A percentile compares a stretch with the other conserved stretches of the same genome.
These are phyloP conservation scores for Ocimum tenuiflorum DNA, from an alignment of 257 asterid genomes.

Conservation along the genomic window DNA sequence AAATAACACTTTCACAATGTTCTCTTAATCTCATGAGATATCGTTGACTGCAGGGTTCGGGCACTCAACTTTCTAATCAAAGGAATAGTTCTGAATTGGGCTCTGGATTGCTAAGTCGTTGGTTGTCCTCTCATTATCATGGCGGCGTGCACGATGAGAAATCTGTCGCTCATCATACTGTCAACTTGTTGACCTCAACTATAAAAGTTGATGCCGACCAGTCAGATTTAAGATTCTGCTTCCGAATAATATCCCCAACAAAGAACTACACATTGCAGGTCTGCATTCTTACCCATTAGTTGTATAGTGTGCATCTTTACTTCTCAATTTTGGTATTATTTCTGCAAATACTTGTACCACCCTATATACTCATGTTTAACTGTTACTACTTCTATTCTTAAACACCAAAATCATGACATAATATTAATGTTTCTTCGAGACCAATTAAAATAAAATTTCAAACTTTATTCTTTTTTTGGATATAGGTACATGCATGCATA, in stretches of 20 bases:
- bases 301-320: background rate
- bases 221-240: constrained; percentile 96
- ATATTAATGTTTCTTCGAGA: too few relatives aligned
- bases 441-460: too few relatives aligned
- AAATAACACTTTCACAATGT: background rate
- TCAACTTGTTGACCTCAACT: constrained; percentile 91
- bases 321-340: background rate
- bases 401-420: too few relatives aligned
- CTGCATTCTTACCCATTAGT: constrained; percentile 21
- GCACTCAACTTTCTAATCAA: constrained; percentile 79
- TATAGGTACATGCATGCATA: too few relatives aligned
- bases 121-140: constrained; percentile 95
- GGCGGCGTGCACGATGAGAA: constrained; percentile 99
- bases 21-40: constrained; percentile 7
- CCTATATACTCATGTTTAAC: too few relatives aligned
- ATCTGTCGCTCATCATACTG: constrained; percentile 99
- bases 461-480: too few relatives aligned
- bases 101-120: constrained; percentile 91
- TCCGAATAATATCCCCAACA: constrained; percentile 95
- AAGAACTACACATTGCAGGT: constrained; percentile 98
- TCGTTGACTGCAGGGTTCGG: constrained; percentile 53
- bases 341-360: background rate
- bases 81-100: constrained; percentile 98
- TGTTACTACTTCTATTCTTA: too few relatives aligned
- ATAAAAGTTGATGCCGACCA: constrained; percentile 98